Percentiles rank a stretch among this genome's conserved stretches.
Evolutionary conservation across 768 basidiomycete species (phyloP).

Genomic region (Panus rudis): DNA sequence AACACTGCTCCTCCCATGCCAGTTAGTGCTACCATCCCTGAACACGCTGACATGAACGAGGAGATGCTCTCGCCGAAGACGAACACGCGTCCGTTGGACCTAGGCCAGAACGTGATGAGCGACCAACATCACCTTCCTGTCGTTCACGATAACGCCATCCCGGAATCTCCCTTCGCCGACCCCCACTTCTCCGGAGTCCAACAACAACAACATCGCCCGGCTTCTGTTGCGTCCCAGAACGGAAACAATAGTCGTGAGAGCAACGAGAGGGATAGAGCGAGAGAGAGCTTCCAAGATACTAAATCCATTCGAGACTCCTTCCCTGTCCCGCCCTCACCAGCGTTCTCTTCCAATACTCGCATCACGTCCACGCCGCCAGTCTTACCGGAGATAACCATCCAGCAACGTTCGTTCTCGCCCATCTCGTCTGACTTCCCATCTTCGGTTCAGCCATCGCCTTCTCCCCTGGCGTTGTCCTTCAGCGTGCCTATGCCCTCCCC

Average conservation of each 20-base stretch:
- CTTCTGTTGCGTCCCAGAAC: conserved; percentile 16
- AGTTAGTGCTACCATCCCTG: conserved; percentile 19
- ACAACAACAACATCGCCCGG: neutral
- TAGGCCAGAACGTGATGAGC: neutral
- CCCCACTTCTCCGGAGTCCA: conserved; percentile 8
- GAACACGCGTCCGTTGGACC: conserved; percentile 7
- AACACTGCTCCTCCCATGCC: conserved; percentile 26
- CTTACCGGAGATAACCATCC: conserved; percentile 45
- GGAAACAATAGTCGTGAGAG: conserved; percentile 20
- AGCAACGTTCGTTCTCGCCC: conserved; percentile 37
- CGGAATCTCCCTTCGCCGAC: conserved; percentile 26
- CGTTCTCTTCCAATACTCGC: conserved; percentile 30
- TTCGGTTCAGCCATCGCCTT: conserved; percentile 12
- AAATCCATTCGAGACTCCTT: too few relatives aligned
- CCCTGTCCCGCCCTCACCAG: conserved; percentile 23
- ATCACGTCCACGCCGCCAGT: conserved; percentile 44
- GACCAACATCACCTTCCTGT: neutral
- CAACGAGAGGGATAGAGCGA: conserved; percentile 11
- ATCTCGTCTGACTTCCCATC: conserved; percentile 23
- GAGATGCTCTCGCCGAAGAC: neutral
- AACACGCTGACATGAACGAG: conserved; percentile 11
- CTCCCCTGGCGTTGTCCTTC: conserved; percentile 19
- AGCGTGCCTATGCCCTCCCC: conserved; percentile 11
- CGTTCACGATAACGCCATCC: conserved; percentile 6
- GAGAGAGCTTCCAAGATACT: too few relatives aligned